Base-by-base conservation (phyloP, 2,329 filamentous ascomycete species). In the Pseudogymnoascus sp. region DNA sequence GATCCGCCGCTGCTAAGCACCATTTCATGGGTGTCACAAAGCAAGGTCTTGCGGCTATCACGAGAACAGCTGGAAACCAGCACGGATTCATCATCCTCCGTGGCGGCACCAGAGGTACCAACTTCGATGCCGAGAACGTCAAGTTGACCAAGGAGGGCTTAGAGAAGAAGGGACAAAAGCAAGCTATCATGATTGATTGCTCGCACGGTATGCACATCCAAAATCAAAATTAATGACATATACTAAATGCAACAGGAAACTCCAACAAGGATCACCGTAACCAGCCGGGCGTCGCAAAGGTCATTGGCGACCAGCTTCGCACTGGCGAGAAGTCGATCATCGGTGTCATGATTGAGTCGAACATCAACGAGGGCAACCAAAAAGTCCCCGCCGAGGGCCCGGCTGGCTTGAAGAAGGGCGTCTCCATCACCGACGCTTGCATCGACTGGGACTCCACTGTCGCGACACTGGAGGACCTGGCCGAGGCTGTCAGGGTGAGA, bases 11-110 rank as follows among this genome's bases (percentile, higher is more conserved):
- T 64, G 82, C 89, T n/a, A 87, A 84, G 76, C 94, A 99, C 77
- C 93, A 97, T 80, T 99, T 99, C 82, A 89, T 99, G 82, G 93
- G 92, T 77, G 94, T 99, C 60, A 99, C 94, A 33, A 99, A 99
- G 82, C 92, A 96, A 74, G 94, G 94, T 65, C 82, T 97, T 66
- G 94, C 93, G 53, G 92, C 94, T 66, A 97, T 99, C 70, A 96
- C 92, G 60, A 87, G 91, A 76, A 99, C 94, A 14, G 85, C 84
- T 63, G 94, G 94, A 63, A 99, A 99, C 76, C 90, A 96, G 78
- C 91, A 99, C 77, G 95, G 94, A 73, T 99, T 99, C 73, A 91
- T 97, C 61, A 97, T 99, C 72, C 82, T 99, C 65, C 86, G 94
- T 66, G 94, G 94, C 67, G 94, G 94, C 67, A 93, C 85, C 72